phyloP scores from a whole-genome alignment of 768 basidiomycete genomes.

The Cystobasidium ongulense region DNA sequence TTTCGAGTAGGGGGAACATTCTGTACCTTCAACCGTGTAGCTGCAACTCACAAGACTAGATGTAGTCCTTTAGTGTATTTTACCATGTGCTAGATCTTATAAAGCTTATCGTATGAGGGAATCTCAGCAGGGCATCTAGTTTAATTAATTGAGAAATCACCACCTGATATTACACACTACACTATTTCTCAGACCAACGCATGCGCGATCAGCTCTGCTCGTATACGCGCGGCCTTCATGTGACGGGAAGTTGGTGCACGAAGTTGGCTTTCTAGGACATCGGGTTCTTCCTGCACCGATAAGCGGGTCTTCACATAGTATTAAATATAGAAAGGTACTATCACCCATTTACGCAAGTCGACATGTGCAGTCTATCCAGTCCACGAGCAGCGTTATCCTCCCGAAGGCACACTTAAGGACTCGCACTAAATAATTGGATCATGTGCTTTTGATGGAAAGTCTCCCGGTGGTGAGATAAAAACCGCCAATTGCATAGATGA shows the following conservation, averaged over 20 bases:
- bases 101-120: too few relatives aligned
- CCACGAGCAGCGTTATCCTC: not conserved
- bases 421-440: not conserved
- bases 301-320: too few relatives aligned
- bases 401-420: not conserved
- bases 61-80: too few relatives aligned
- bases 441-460: not conserved
- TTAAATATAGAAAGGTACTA: not conserved
- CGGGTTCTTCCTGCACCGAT: not conserved
- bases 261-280: not conserved
- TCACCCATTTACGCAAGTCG: not conserved
- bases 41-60: too few relatives aligned
- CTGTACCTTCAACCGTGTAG: not conserved
- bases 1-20: slow-evolving; percentile 2
- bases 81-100: too few relatives aligned
- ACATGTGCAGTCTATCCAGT: not conserved
- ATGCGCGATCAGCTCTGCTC: too few relatives aligned
- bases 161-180: too few relatives aligned
- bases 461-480: not conserved
- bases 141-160: too few relatives aligned
- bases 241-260: not conserved
- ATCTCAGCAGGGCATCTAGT: too few relatives aligned
- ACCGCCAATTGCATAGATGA: too few relatives aligned
- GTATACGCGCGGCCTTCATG: not conserved
- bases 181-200: too few relatives aligned